Conservation (phyloP, 495 filamentous ascomycete species). For the Pyronema omphalodes region DNA sequence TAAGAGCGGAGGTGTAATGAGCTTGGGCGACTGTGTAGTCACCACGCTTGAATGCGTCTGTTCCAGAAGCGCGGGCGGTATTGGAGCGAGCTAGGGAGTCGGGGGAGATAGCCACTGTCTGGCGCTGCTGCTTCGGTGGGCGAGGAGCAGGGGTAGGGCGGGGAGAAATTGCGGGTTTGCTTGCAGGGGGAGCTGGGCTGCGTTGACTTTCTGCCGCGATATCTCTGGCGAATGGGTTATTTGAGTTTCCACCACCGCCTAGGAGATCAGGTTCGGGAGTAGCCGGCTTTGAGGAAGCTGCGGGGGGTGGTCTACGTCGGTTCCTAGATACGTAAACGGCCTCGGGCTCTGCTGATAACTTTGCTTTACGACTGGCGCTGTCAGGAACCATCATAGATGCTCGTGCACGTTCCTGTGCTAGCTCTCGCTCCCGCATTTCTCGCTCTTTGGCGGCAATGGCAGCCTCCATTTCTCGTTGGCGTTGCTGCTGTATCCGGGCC, state of each 20-base stretch:
- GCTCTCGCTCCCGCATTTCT: slow-evolving; percentile 16
- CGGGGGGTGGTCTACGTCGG: slow-evolving; percentile 25
- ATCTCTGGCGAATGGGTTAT: slow-evolving; percentile 6
- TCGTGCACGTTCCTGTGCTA: slow-evolving; percentile 9
- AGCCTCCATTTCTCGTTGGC: slow-evolving; percentile 22
- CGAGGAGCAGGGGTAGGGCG: slow-evolving; percentile 12
- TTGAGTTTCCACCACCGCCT: slow-evolving; percentile 1
- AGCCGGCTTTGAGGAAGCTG: slow-evolving; percentile 27
- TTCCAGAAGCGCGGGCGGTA: slow-evolving; percentile 56
- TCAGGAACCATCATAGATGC: slow-evolving; percentile 32
- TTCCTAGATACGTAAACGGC: slow-evolving; percentile 60
- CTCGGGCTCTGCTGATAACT: neutral
- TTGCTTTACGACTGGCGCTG: slow-evolving; percentile 13
- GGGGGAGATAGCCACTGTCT: slow-evolving; percentile 39
- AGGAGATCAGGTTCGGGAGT: slow-evolving; percentile 26
- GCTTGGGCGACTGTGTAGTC: slow-evolving; percentile 75
- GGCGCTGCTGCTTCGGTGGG: slow-evolving; percentile 28
- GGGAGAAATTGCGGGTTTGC: slow-evolving; percentile 6
- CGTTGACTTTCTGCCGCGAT: neutral
- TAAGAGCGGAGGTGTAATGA: slow-evolving; percentile 59
- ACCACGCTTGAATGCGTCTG: slow-evolving; percentile 78
- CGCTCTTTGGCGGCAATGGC: slow-evolving; percentile 20
- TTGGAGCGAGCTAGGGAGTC: slow-evolving; percentile 53
- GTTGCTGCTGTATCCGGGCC: slow-evolving; percentile 25
- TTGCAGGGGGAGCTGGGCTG: neutral